Base-by-base conservation (phyloP, 306 rosid genomes). In the Quercus gilva region DNA sequence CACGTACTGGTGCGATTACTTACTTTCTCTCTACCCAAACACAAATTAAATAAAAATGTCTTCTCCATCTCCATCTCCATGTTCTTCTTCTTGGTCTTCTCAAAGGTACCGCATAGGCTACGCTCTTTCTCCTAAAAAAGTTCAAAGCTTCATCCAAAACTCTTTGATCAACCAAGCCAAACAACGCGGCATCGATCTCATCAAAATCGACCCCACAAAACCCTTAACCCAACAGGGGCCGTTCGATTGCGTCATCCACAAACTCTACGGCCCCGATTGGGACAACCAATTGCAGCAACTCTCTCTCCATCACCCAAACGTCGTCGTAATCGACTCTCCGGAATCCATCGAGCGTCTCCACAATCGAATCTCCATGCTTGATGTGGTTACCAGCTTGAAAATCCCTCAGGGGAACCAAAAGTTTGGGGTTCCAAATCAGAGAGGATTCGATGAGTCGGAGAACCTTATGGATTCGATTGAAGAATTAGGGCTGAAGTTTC, bases 171-270 rank as follows among this genome's bases (percentile, higher is more conserved):
- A 74, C 33, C 76, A 80, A 18, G 84, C 84, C 75, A 29, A 20
- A 3, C 59, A 55, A 4, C 35, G 52, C 26, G 80, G 87, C 71
- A 60, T 84, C 70, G 87, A 77, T 69, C 79, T 84, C 49, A 74
- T 77, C 55, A 58, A 69, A 12, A 23, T 78, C 51, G 82, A 77
- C 29, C 56, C 75, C 52, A 2, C 26, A 29, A 49, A 41, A 61
- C 55, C 78, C 13, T 37, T 84, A 55, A 35, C 23, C 51, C 74
- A 84, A 4, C 87, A 84, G 49, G 85, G 80, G 17, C 85, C 82
- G 29, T 84, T 84, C 77, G 57, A 84, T 74, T 73, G 79, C 82
- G 57, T 84, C 77, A 55, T 84, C 75, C 85, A 84, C 78, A 84
- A 84, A 63, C 64, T 84, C 45, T 77, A 84, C 72, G 57, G 51